Evolutionary conservation across 441 rosid species (phyloP).

Genomic region (Croton setiger): DNA sequence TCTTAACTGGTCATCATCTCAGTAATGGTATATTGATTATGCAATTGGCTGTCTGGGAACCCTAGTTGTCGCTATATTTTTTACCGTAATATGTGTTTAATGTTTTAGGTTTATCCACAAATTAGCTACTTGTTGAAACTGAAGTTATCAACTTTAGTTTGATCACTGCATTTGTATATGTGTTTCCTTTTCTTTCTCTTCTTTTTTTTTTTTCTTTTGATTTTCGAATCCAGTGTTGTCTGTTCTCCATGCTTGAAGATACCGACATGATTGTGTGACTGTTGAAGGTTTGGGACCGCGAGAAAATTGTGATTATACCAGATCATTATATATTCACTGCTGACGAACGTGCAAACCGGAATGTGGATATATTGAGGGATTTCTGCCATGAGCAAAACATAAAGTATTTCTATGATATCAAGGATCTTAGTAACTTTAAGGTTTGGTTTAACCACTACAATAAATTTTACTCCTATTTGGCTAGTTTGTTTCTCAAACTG

Average conservation of each 20-base stretch:
- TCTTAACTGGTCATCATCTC: background rate
- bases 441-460: conserved; percentile 31
- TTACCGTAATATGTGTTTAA: background rate
- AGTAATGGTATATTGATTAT: background rate
- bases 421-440: conserved; percentile 80
- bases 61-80: background rate
- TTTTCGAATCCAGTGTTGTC: background rate
- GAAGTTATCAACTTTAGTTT: background rate
- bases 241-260: conserved; percentile 39
- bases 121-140: conserved; percentile 2
- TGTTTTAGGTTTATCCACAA: background rate
- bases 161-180: background rate
- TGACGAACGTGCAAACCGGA: conserved; percentile 95
- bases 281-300: conserved; percentile 99
- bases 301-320: conserved; percentile 89
- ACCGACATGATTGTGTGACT: too few relatives aligned
- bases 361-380: conserved; percentile 93
- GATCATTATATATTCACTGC: conserved; percentile 96
- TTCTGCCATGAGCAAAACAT: conserved; percentile 84
- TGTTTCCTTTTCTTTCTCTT: background rate
- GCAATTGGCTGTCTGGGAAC: background rate
- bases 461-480: background rate
- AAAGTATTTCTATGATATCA: conserved; percentile 94
- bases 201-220: too few relatives aligned
- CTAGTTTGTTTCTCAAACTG: conserved; percentile 8